Evolutionary conservation across 805 yeast species (phyloP), one percentile per base, ranked within the genome.

Genomic region (Candida tallmaniae): DNA sequence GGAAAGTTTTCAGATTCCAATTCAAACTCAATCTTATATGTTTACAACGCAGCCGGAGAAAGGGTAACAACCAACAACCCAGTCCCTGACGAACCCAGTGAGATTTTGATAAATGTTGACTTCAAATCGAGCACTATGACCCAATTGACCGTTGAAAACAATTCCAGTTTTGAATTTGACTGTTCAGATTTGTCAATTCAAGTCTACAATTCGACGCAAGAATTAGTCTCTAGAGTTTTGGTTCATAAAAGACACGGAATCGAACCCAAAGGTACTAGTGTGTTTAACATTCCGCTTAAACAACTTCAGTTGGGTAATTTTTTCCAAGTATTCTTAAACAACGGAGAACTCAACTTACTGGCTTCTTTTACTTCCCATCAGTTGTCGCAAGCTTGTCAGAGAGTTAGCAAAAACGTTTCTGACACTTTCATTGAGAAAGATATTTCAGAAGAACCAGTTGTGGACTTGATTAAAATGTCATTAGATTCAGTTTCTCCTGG

Each of bases 221-320:
- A 40, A 19, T 35, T 48, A 5, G 50, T 60, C 11, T 50, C 53
- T 7, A 47, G 51, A 5, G 54, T 59, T 7, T 36, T 48, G n/a
- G 48, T 62, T 19, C 58, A 56, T 35, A 58, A 54, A 35, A 52
- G 45, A 12, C 56, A 53, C 23, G 65, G 62, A 4, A 55, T 65
- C 27, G 39, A 47, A 8, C 58, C 69, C 6, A 51, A 51, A 2
- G 54, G 55, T 35, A 39, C 45, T 5, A 47, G 56, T 7, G 64
- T 56, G 31, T 63, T 65, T 42, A 63, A 64, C 32, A 50, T 65
- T 31, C 42, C 51, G 3, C 41, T 63, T 26, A 50, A 46, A 28
- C 48, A 48, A 35, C 53, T 58, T 15, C 63, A 62, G 35, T 46
- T 56, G 34, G 57, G 58, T 37, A 52, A 46, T 34, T 68, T 69